Conservation (phyloP, 371 early-diverging fungal species). For the Mucor velutinosus region DNA sequence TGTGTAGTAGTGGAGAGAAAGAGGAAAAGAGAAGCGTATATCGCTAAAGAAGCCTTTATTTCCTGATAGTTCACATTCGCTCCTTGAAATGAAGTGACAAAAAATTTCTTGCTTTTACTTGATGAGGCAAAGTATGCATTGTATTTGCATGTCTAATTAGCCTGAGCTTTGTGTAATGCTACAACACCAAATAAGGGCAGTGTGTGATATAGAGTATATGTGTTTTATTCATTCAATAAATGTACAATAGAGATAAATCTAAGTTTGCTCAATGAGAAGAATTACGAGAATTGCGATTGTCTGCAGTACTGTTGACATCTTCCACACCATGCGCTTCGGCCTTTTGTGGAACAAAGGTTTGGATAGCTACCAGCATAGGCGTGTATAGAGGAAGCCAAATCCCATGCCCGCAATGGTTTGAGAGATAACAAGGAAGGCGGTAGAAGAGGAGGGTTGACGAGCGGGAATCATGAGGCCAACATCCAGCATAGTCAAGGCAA, state of each 20-base stretch:
- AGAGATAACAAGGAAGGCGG: too few relatives aligned
- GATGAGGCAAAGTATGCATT: background rate
- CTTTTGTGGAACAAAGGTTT: conserved; percentile 41
- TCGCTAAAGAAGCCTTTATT: background rate
- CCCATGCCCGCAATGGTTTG: too few relatives aligned
- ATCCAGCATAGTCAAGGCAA: too few relatives aligned
- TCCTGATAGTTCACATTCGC: background rate
- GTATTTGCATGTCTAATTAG: background rate
- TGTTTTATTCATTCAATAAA: too few relatives aligned
- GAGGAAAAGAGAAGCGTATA: background rate
- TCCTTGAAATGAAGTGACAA: background rate
- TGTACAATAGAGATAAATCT: too few relatives aligned
- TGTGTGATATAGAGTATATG: too few relatives aligned
- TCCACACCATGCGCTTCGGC: too few relatives aligned
- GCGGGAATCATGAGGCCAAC: too few relatives aligned
- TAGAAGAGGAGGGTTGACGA: too few relatives aligned
- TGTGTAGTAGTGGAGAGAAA: background rate
- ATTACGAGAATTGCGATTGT: too few relatives aligned
- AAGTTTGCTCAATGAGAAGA: too few relatives aligned
- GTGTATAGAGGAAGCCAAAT: conserved; percentile 20
- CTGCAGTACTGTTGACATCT: too few relatives aligned
- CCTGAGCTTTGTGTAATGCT: background rate
- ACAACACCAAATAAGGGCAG: background rate
- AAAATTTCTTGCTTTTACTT: background rate
- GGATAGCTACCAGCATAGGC: conserved; percentile 36